Evolutionary conservation across 2,329 filamentous ascomycete genomes (phyloP), one percentile per base, ranked within the genome.

Genomic region (Fusarium multiceps): DNA sequence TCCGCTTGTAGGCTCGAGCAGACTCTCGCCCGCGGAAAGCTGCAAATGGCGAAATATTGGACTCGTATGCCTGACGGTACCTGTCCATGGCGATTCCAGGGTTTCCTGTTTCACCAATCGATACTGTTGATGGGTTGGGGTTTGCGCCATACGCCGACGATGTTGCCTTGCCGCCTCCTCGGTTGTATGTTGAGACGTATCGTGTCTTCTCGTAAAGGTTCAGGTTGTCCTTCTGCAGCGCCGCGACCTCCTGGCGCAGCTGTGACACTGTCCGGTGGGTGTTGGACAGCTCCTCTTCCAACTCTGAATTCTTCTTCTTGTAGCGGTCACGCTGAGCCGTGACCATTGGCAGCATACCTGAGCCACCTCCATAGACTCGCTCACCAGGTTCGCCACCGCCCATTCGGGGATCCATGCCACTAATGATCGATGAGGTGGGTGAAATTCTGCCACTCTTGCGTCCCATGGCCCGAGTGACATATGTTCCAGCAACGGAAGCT

Each of bases 291-390:
- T 98, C 95, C 64, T 92, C 89, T 81, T 98, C 96, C 23, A 99
- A 88, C 78, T 99, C 92, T 0, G 89, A 84, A 71, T 97, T 98
- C 77, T 94, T 93, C 84, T 97, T 93, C 85, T 98, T 98, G 88
- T 98, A 99, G 54, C 96, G 93, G 81, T 99, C 96, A 66, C 96
- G 91, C 81, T 99, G 97, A 3, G 97, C 96, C 34, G 96, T 97
- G 55, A 99, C 92, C 97, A 99, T 99, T 34, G 96, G 97, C 25
- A 99, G 84, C 69, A 99, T 98, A 14, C 94, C 93, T 0, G 93
- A 93, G 4, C 93, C 93, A 56, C 92, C 86, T 32, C 92, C 92
- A 27, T 75, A 75, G 58, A 91, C 86, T 11, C 90, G 85, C 48
- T 93, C 92, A 18, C 85, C 82, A 13, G 63, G 67, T 41, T 85